Base-by-base conservation (phyloP, 2,329 filamentous ascomycete species). In the Claviceps arundinis region DNA sequence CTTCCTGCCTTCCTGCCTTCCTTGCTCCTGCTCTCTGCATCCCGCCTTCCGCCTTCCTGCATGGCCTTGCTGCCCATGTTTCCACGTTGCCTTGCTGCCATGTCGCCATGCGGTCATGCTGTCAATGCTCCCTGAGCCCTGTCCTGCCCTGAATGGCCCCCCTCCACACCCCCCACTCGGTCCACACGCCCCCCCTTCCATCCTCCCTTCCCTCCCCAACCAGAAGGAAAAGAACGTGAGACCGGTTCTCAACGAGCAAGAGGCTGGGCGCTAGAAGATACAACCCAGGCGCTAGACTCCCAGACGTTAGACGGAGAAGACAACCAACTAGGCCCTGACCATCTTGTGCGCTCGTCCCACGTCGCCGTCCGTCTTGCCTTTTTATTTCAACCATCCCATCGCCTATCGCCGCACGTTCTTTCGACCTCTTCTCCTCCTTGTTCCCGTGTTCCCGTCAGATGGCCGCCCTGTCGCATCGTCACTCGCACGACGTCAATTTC, bases 401-500 rank as follows among this genome's bases (percentile, higher is more conserved):
- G 61, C 58, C 61, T 9, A 59, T 61, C 59, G 62, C 61, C 57
- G 26, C 26, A 58, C 56, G 55, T 54, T 50, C 56, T 56, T 61
- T 64, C 64, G 19, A 42, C 54, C 54, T 30, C 26, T 57, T 61
- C 56, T 58, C 54, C 50, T 60, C 53, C 51, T 58, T 58, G 60
- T 59, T 11, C 26, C 26, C 26, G 26, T 30, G 8, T 4, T 30
- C 60, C 58, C 63, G 65, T 68, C 73, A 73, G 71, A 74, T 74
- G 72, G 70, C 70, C 65, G 67, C 69, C 62, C 60, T 68, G 61
- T 67, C 65, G 61, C 62, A 66, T 58, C 61, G 60, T 59, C 59
- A 60, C 56, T 65, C 62, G 57, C 64, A 59, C 56, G 61, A 57
- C 52, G 55, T 52, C 56, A 55, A 61, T 52, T 59, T 45, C 22